A percentile compares a stretch with the other conserved stretches of the same genome.
phyloP scores from a whole-genome alignment of 495 filamentous ascomycete genomes.

The Penicillium herquei region DNA sequence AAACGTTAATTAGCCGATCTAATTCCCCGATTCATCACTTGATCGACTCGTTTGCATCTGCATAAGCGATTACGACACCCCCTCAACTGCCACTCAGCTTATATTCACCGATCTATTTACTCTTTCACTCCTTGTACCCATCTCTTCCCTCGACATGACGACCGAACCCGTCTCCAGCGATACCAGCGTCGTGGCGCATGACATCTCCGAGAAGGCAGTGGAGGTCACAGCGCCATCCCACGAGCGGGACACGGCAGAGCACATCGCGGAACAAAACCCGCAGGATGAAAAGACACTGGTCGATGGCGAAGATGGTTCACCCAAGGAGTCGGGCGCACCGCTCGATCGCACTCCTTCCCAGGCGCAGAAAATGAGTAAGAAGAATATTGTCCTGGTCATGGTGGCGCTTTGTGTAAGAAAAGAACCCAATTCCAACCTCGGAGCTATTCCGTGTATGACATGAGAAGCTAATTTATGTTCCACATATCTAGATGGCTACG shows the following conservation, averaged over 20 bases:
- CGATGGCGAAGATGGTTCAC: no score
- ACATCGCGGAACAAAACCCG: not conserved
- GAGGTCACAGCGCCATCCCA: constrained; percentile 2
- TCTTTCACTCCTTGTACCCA: not conserved
- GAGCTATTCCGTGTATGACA: no score
- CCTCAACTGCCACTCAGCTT: no score
- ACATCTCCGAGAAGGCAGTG: constrained; percentile 9
- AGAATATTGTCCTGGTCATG: constrained; percentile 51
- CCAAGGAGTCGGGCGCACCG: constrained; percentile 16
- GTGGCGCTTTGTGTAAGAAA: constrained; percentile 46
- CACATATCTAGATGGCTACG: constrained; percentile 38
- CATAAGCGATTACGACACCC: no score
- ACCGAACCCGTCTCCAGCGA: constrained; percentile 14
- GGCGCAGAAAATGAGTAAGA: constrained; percentile 44
- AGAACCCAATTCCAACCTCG: not conserved
- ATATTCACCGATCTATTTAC: not conserved
- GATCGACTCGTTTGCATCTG: no score
- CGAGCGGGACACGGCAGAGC: no score
- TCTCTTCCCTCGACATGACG: constrained; percentile 8
- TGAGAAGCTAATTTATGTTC: no score
- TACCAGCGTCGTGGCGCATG: constrained; percentile 16
- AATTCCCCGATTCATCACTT: no score
- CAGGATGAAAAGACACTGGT: no score
- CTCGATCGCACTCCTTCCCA: constrained; percentile 40
- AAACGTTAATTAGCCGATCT: no score